phyloP scores from a whole-genome alignment of 176 grass and related monocot genomes.

The Microstegium vimineum region DNA sequence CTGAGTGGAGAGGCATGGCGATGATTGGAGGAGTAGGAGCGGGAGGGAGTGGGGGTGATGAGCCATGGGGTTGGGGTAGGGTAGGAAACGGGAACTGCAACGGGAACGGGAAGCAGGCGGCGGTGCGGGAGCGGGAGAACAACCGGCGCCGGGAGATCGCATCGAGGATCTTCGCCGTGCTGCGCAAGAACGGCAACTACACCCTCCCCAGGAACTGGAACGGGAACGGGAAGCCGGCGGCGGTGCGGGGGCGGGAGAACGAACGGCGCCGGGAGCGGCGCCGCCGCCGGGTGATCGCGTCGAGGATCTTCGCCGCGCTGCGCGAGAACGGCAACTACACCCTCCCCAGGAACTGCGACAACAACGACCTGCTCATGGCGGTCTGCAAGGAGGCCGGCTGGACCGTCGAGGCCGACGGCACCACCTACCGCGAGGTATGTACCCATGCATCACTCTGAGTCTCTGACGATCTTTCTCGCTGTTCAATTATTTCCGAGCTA shows the following conservation, averaged over 20 bases:
- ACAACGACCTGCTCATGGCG: constrained; percentile 82
- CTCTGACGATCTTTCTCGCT: no score
- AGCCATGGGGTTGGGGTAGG: not conserved
- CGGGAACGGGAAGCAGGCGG: not conserved
- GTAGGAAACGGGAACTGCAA: not conserved
- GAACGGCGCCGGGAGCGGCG: no score
- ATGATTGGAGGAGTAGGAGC: not conserved
- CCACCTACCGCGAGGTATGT: constrained; percentile 87
- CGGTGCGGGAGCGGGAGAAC: constrained; percentile 67
- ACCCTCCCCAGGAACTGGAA: no score
- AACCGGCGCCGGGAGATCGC: constrained; percentile 58
- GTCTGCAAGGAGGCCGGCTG: constrained; percentile 64
- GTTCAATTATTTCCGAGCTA: no score
- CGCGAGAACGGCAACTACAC: constrained; percentile 53
- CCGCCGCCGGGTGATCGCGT: no score
- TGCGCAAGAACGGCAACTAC: no score
- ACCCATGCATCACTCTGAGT: not conserved
- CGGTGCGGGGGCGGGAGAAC: no score
- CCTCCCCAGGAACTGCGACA: constrained; percentile 83
- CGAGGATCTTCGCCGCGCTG: constrained; percentile 56
- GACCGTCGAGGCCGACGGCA: no score
- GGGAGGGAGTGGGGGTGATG: not conserved
- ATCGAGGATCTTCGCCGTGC: constrained; percentile 65
- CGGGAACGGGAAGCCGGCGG: no score
- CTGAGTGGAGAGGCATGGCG: not conserved